Evolutionary conservation across 306 rosid species (phyloP), one percentile per base, ranked within the genome.

Genomic region (Rosa lucieae): DNA sequence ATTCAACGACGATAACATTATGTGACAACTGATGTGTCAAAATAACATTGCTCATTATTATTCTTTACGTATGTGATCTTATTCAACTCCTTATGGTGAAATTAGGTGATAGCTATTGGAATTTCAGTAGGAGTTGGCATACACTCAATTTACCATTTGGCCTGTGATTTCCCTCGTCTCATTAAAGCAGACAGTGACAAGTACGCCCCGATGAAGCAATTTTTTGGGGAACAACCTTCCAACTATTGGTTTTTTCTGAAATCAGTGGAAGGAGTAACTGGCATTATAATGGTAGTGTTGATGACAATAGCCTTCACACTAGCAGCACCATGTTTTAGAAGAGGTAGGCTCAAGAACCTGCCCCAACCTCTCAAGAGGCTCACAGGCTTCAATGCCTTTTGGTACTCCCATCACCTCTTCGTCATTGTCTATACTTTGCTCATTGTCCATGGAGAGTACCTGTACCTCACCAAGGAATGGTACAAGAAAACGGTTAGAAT

Each of bases 401-500:
- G 94, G 94, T 90, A 90, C 77, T 88, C 90, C 23, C 94, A 90
- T 68, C 94, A 90, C 86, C 86, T 90, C 74, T 90, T 90, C 82
- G 49, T 90, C 73, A 40, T 88, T 82, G 94, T 90, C 72, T 90
- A 90, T 70, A 44, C 81, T 63, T 49, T 87, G 73, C 82, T 90
- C 76, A 77, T 90, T 78, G 78, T 90, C 56, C 94, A 90, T 73
- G 94, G 94, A 48, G 43, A 78, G 78, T 77, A 85, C 73, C 88
- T 90, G 66, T 90, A 83, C 88, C 75, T 86, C 83, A 52, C 82
- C 18, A 80, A 83, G 83, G 84, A 90, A 48, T 90, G 89, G 90
- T 73, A 90, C 85, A 76, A 88, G 85, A 88, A 86, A 85, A 90
- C 94, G 89, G 92, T 90, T 59, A 82, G 90, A 71, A 61, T n/a